These are phyloP conservation scores for Aureobasidium sp. DNA, from an alignment of 2,329 filamentous ascomycete genomes.

Conservation along the genomic window DNA sequence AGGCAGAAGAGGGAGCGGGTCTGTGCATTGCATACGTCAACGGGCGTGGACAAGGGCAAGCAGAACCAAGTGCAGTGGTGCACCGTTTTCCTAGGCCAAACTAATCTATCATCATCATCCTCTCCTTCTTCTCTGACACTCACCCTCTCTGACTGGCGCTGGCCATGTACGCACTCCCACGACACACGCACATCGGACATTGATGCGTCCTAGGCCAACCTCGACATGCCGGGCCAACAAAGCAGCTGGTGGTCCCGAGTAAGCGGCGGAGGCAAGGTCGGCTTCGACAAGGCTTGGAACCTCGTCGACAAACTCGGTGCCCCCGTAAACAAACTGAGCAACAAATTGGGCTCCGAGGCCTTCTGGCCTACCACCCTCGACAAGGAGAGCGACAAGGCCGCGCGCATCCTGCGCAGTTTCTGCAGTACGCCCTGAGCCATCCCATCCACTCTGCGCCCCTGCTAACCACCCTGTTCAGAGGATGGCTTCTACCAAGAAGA, in stretches of 20 bases:
- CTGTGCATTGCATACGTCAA: slow-evolving; percentile 6
- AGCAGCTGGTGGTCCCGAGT: slow-evolving; percentile 15
- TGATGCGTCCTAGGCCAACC: not conserved
- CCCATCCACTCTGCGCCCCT: not conserved
- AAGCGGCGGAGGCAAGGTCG: slow-evolving; percentile 47
- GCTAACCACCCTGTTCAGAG: slow-evolving; percentile 34
- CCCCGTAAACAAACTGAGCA: slow-evolving; percentile 73
- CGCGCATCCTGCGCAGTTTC: slow-evolving; percentile 81
- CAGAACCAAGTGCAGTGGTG: not conserved
- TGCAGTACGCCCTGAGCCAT: slow-evolving; percentile 58
- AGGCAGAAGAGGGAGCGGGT: not conserved
- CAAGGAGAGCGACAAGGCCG: slow-evolving; percentile 85
- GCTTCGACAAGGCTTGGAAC: slow-evolving; percentile 67
- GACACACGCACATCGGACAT: not conserved
- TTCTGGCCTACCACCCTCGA: slow-evolving; percentile 84
- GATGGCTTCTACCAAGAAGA: slow-evolving; percentile 63
- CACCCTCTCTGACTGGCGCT: not conserved
- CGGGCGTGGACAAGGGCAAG: not conserved
- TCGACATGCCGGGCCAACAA: slow-evolving; percentile 6
- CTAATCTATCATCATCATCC: not conserved
- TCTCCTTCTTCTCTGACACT: not conserved
- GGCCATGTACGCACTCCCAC: not conserved
- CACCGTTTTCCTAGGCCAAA: not conserved
- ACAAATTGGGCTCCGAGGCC: slow-evolving; percentile 73
- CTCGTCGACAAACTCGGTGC: slow-evolving; percentile 57